A percentile compares a stretch with the other conserved stretches of the same genome.
phyloP scores from a whole-genome alignment of 73 alveolate species.

The Paramecium tetraurelia region DNA sequence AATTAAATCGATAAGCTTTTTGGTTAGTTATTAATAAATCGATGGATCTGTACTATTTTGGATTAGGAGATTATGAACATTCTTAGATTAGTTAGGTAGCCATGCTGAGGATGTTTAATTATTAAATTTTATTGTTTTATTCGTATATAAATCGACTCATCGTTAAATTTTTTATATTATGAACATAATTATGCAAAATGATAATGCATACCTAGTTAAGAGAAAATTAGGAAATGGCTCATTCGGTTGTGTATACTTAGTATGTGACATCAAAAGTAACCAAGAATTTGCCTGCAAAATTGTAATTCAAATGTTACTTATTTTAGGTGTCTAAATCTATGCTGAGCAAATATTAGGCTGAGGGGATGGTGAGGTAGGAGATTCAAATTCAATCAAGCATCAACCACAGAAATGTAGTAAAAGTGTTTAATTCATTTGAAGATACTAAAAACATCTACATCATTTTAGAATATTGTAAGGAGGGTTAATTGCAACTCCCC shows the following conservation, averaged over 20 bases:
- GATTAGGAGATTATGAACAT: background rate
- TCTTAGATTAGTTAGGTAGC: background rate
- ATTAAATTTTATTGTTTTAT: background rate
- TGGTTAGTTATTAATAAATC: background rate
- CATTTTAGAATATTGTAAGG: background rate
- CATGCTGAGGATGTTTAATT: background rate
- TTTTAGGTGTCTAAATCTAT: background rate
- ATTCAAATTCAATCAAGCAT: background rate
- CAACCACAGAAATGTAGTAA: background rate
- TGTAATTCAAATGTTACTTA: background rate
- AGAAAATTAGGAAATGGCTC: background rate
- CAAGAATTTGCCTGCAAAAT: constrained; percentile 5
- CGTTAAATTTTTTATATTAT: background rate
- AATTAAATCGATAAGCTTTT: background rate
- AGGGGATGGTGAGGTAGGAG: background rate
- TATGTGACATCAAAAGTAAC: background rate
- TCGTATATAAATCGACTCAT: background rate
- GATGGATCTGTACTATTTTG: background rate
- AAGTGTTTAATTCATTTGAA: background rate
- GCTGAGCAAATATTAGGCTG: background rate
- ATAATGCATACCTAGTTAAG: background rate
- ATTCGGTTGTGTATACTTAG: background rate
- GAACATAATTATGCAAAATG: background rate
- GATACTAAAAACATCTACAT: background rate
- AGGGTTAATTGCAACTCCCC: background rate